Evolutionary conservation across 106 monocot species (phyloP).

Genomic region (Dendrobium catenatum): DNA sequence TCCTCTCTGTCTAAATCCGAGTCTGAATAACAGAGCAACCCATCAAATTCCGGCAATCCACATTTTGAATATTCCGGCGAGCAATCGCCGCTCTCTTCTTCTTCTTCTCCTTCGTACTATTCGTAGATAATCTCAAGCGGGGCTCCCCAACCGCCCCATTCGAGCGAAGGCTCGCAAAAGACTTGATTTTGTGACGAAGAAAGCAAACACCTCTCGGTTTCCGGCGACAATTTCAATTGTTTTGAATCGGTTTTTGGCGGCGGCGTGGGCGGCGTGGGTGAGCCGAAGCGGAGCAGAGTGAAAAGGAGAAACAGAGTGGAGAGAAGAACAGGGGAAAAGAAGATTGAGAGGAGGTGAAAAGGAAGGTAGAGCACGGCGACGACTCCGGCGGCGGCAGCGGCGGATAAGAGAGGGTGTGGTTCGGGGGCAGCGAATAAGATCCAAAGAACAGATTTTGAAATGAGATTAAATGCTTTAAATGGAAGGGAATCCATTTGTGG

Average conservation of each 20-base stretch:
- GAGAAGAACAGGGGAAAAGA: conserved; percentile 45
- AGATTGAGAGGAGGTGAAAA: conserved; percentile 21
- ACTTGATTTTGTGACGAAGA: background rate
- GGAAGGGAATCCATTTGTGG: background rate
- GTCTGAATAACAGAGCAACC: conserved; percentile 9
- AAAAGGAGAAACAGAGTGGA: conserved; percentile 36
- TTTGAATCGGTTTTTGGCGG: background rate
- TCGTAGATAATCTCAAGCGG: conserved; percentile 61
- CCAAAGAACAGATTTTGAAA: background rate
- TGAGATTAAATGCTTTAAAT: background rate
- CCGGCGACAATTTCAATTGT: background rate
- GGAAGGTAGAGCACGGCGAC: conserved; percentile 47
- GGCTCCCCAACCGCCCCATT: conserved; percentile 20
- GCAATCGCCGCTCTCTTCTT: background rate
- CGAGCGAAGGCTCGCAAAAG: conserved; percentile 6
- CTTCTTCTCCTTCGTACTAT: conserved; percentile 28
- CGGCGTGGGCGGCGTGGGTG: background rate
- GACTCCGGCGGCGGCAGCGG: conserved; percentile 17
- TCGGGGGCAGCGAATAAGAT: background rate
- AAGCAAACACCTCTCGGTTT: background rate
- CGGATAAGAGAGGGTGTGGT: conserved; percentile 41
- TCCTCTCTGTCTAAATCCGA: conserved; percentile 8
- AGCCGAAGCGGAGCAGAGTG: conserved; percentile 34
- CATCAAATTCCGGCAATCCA: background rate
- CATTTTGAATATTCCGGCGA: conserved; percentile 7